Conservation (phyloP, 2,329 filamentous ascomycete genomes). For the Penicillium griseofulvum region DNA sequence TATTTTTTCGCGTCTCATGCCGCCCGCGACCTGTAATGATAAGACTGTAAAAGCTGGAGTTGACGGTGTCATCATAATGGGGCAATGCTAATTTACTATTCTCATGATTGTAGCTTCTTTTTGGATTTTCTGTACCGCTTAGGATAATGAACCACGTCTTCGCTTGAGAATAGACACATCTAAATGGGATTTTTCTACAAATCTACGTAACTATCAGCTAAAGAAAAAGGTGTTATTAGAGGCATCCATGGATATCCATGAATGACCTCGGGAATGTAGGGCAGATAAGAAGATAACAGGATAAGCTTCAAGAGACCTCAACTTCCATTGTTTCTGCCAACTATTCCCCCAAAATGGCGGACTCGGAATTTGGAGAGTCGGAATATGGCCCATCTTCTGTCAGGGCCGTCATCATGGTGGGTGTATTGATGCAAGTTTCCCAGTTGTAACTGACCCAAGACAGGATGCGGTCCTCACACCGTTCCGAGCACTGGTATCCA, state of each 20-base stretch:
- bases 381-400: conserved; percentile 18
- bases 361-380: conserved; percentile 21
- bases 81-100: conserved; percentile 20
- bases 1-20: conserved; percentile 24
- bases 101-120: conserved; percentile 2
- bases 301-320: neutral
- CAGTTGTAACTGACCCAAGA: conserved; percentile 18
- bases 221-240: too few relatives aligned
- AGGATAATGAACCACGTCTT: neutral
- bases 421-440: neutral
- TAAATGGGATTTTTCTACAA: too few relatives aligned
- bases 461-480: conserved; percentile 56
- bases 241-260: too few relatives aligned
- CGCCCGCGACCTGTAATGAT: conserved; percentile 37
- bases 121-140: neutral
- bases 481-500: conserved; percentile 57
- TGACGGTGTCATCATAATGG: conserved; percentile 16
- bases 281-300: neutral
- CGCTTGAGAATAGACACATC: neutral
- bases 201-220: too few relatives aligned
- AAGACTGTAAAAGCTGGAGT: conserved; percentile 38
- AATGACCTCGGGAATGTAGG: neutral
- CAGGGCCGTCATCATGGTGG: conserved; percentile 13
- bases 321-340: neutral
- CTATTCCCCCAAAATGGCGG: conserved; percentile 16